phyloP scores from a whole-genome alignment of 73 alveolate genomes.

The Uronychia setigera region DNA sequence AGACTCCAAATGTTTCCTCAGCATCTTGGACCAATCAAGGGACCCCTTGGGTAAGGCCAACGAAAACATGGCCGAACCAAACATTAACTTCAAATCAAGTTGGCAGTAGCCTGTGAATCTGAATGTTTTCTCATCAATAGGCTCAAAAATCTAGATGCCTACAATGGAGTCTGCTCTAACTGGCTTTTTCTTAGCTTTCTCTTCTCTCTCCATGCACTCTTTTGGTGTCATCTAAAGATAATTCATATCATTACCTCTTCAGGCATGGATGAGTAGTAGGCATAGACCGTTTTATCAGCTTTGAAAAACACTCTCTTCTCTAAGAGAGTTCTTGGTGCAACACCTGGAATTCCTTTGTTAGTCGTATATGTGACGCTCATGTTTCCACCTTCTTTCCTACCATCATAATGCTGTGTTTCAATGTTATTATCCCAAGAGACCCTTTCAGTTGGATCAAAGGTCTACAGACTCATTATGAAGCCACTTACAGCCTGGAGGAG shows the following conservation, averaged over 20 bases:
- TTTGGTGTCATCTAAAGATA: not conserved
- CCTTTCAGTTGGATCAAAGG: not conserved
- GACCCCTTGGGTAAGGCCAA: not conserved
- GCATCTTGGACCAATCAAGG: not conserved
- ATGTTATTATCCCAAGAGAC: not conserved
- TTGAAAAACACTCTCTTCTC: not conserved
- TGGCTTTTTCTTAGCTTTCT: not conserved
- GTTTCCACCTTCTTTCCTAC: not conserved
- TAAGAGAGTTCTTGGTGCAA: not conserved
- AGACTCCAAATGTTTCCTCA: too few species aligned
- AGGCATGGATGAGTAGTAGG: not conserved
- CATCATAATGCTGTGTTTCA: not conserved
- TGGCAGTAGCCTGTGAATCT: not conserved
- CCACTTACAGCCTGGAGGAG: not conserved
- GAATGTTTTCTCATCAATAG: not conserved
- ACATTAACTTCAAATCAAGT: not conserved
- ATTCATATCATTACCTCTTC: too few species aligned
- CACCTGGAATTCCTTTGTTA: not conserved
- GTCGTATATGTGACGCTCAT: not conserved
- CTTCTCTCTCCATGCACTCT: not conserved
- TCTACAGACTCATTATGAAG: not conserved
- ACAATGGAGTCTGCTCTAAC: not conserved
- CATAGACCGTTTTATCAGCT: not conserved
- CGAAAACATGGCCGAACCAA: not conserved
- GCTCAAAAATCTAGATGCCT: not conserved